Percentiles rank a stretch among this genome's conserved stretches.
Evolutionary conservation across 2,329 filamentous ascomycete genomes (phyloP).

Genomic region (Penicillium sp.): DNA sequence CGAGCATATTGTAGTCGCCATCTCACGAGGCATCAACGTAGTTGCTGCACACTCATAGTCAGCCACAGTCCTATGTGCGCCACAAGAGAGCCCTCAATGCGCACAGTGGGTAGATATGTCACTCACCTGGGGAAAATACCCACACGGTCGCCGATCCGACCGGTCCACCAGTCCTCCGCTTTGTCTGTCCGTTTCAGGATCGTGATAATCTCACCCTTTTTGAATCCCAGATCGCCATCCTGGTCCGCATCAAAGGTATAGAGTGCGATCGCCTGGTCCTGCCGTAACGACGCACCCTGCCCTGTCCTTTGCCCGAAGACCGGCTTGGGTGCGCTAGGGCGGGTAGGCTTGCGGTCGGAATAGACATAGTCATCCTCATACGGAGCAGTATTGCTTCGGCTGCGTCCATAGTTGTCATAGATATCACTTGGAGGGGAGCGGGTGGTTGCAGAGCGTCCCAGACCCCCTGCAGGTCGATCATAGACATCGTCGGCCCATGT

Average conservation of each 20-base stretch:
- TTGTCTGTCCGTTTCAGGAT: constrained; percentile 93
- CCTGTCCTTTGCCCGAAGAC: constrained; percentile 61
- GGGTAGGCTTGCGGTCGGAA: constrained; percentile 63
- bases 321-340: constrained; percentile 86
- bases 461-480: constrained; percentile 39
- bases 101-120: neutral
- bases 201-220: constrained; percentile 95
- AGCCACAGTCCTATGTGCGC: neutral
- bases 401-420: constrained; percentile 32
- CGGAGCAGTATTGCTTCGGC: constrained; percentile 40
- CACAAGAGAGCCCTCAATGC: neutral
- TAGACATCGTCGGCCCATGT: constrained; percentile 53
- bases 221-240: constrained; percentile 87
- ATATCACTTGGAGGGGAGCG: constrained; percentile 29
- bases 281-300: constrained; percentile 36
- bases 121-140: constrained; percentile 84
- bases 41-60: constrained; percentile 29
- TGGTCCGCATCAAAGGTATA: constrained; percentile 95
- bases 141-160: constrained; percentile 75
- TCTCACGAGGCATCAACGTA: constrained; percentile 37
- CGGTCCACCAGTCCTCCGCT: constrained; percentile 97
- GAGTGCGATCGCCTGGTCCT: constrained; percentile 82
- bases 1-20: constrained; percentile 10
- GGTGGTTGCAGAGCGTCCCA: constrained; percentile 37
- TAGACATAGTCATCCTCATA: constrained; percentile 53